These are phyloP conservation scores for Penicillium sp. DNA, from an alignment of 2,329 filamentous ascomycete genomes.

Conservation along the genomic window DNA sequence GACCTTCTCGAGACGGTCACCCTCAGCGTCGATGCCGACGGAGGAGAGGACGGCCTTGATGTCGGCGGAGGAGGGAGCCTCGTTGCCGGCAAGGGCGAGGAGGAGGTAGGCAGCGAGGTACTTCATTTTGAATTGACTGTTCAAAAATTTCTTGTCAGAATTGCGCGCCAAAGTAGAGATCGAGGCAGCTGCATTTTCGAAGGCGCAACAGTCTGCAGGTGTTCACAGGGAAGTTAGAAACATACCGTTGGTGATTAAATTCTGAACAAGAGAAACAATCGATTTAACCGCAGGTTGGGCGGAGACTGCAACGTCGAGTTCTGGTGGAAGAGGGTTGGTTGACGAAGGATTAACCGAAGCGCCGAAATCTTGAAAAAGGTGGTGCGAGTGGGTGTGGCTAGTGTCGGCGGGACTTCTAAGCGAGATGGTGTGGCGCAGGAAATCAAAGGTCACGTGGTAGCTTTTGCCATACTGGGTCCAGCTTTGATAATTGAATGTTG, in stretches of 20 bases:
- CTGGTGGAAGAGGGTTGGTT: conserved; percentile 46
- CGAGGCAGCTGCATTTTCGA: conserved; percentile 3
- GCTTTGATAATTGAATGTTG: conserved; percentile 16
- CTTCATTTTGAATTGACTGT: conserved; percentile 79
- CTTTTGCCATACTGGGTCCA: conserved; percentile 24
- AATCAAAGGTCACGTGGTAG: conserved; percentile 25
- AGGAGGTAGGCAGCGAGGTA: conserved; percentile 99
- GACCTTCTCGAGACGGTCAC: conserved; percentile 82
- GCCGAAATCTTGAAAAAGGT: conserved; percentile 42
- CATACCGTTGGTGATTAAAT: conserved; percentile 32
- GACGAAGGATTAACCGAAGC: conserved; percentile 31
- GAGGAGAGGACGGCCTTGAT: conserved; percentile 87
- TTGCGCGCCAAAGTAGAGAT: conserved; percentile 11
- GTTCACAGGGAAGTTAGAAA: not conserved
- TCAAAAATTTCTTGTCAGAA: conserved; percentile 20
- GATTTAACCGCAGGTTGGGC: conserved; percentile 97
- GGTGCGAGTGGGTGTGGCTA: conserved; percentile 40
- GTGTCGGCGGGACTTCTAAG: conserved; percentile 37
- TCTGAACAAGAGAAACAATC: conserved; percentile 76
- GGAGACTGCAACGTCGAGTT: conserved; percentile 99
- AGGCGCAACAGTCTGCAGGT: not conserved
- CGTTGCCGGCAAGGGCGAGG: conserved; percentile 89
- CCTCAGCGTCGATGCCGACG: conserved; percentile 92
- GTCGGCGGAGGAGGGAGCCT: conserved; percentile 79
- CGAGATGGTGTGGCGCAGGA: conserved; percentile 36